Conservation (phyloP, 768 basidiomycete species). For the Suillus sp. region DNA sequence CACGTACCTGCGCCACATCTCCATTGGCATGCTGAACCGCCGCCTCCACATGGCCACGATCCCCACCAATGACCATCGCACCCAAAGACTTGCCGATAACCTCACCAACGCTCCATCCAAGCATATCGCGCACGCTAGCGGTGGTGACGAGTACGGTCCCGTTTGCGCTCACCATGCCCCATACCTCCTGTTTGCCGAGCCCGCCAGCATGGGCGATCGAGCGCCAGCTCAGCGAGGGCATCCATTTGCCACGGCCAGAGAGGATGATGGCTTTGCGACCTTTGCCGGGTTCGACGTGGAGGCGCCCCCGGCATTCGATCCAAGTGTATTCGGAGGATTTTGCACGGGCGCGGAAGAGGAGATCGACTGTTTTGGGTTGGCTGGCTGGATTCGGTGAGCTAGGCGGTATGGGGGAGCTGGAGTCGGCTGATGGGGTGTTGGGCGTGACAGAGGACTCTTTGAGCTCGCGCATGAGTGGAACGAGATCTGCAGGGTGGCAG, state of each 20-base stretch:
- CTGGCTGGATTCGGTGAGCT: slow-evolving; percentile 7
- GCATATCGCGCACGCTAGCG: slow-evolving; percentile 55
- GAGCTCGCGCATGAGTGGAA: slow-evolving; percentile 88
- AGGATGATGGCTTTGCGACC: slow-evolving; percentile 93
- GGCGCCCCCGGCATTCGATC: slow-evolving; percentile 87
- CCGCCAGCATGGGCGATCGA: slow-evolving; percentile 56
- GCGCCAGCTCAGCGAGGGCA: slow-evolving; percentile 65
- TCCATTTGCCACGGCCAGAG: slow-evolving; percentile 72
- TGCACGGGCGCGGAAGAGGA: slow-evolving; percentile 81
- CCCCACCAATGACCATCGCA: slow-evolving; percentile 37
- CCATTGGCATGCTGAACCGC: not conserved
- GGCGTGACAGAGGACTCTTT: slow-evolving; percentile 60
- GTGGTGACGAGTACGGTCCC: slow-evolving; percentile 56
- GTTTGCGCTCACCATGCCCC: slow-evolving; percentile 51
- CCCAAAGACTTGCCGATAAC: slow-evolving; percentile 50
- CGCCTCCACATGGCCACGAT: slow-evolving; percentile 25
- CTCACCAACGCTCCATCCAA: slow-evolving; percentile 62
- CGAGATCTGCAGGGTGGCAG: slow-evolving; percentile 87
- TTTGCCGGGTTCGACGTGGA: slow-evolving; percentile 92
- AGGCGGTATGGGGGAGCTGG: slow-evolving; percentile 8
- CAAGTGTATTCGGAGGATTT: slow-evolving; percentile 71
- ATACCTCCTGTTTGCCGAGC: slow-evolving; percentile 45
- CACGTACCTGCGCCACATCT: slow-evolving; percentile 28
- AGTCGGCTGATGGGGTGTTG: slow-evolving; percentile 11
- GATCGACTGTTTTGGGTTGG: slow-evolving; percentile 64